Evolutionary conservation across 176 grass and related monocot species (phyloP).

Genomic region (Chrysopogon serrulatus): DNA sequence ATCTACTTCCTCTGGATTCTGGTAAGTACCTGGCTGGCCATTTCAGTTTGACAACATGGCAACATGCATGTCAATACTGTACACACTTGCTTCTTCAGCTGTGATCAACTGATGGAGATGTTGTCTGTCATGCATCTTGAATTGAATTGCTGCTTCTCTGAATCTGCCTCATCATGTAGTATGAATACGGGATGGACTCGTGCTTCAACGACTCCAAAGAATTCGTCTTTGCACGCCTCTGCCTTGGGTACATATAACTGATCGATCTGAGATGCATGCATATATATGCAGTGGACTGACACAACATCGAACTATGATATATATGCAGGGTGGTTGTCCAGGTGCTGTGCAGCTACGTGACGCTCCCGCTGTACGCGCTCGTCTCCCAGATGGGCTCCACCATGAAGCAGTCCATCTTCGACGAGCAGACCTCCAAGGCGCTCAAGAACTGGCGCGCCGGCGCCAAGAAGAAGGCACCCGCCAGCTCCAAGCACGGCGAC

Average conservation of each 20-base stretch:
- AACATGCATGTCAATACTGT: too few species aligned
- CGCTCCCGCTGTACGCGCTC: neutral
- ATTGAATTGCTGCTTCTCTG: neutral
- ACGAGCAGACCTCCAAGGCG: constrained; percentile 94
- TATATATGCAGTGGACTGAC: too few species aligned
- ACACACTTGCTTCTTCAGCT: too few species aligned
- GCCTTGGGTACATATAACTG: constrained; percentile 72
- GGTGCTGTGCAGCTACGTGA: constrained; percentile 78
- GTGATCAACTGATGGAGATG: too few species aligned
- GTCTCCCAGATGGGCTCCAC: constrained; percentile 77
- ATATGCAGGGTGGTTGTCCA: constrained; percentile 59
- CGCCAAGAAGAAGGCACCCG: constrained; percentile 60
- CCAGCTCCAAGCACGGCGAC: constrained; percentile 20
- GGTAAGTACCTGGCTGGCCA: constrained; percentile 45
- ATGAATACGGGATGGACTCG: constrained; percentile 85
- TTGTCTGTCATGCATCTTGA: too few species aligned
- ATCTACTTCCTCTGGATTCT: constrained; percentile 98
- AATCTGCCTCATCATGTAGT: constrained; percentile 38
- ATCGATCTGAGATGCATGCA: too few species aligned
- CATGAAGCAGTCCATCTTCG: constrained; percentile 97
- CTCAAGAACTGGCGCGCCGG: constrained; percentile 88
- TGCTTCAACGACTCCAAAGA: constrained; percentile 77
- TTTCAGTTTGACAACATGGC: neutral
- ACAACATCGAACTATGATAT: too few species aligned
- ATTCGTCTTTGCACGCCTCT: constrained; percentile 58